Evolutionary conservation across 805 yeast genomes (phyloP), one percentile per base, ranked within the genome.

Genomic region (Ogataea allantospora): DNA sequence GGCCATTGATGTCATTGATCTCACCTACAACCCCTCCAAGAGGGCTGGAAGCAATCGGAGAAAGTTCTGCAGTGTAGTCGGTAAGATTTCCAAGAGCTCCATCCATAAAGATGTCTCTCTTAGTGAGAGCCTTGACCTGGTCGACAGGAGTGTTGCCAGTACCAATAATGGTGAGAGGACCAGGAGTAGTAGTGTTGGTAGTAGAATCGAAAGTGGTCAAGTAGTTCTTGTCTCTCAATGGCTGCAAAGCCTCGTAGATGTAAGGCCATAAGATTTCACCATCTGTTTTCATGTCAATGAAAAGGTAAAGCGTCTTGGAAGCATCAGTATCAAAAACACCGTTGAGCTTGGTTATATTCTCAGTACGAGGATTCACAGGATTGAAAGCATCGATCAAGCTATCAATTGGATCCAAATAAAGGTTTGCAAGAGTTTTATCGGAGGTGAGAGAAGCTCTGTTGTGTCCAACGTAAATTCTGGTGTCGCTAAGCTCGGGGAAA

Each of bases 121-220:
- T 31, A 8, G 44, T 23, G 23, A 48, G 51, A 13, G 37, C 38
- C 8, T 44, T 20, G 24, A 72, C 63, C 15, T 50, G 41, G 12
- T 64, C 72, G 26, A 59, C 50, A 1, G 88, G 88, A 19, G 75
- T 67, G 48, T 78, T 70, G 1, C 93, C 93, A 0, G 88, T 83
- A 20, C 80, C 68, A 6, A 83, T 70, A 5, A 83, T 65, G 0
- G 84, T 73, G 7, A 84, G 39, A 4, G 88, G 87, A 1, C 80
- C 81, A 32, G 65, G 58, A 2, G 57, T 55, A 39, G 70, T 54
- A 15, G 53, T 45, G 0, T 62, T 54, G 3, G 60, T 45, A 3
- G 48, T 44, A 10, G 62, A 47, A 47, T 78, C 70, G 50, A 62
- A 77, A 37, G 67, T 64, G 1, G 83, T 68, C 27, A 84, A 55